Conservation (phyloP, 768 basidiomycete genomes). For the Termitomyces sp. region DNA sequence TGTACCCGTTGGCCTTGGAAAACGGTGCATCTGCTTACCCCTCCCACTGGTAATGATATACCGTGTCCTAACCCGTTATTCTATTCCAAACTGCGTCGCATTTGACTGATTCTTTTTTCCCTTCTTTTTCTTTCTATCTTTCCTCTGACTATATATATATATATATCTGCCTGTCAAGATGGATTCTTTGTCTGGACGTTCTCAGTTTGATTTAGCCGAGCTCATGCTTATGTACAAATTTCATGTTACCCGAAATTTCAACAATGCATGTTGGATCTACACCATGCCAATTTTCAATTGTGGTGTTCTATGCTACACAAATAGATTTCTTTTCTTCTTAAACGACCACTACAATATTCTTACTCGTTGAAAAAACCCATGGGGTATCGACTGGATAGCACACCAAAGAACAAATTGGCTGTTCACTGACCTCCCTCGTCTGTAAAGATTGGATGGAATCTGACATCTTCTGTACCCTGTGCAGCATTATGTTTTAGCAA, state of each 20-base stretch:
- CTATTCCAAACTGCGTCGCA: not conserved
- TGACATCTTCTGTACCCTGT: conserved; percentile 60
- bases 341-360: too few species aligned
- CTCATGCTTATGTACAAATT: not conserved
- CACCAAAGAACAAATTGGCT: conserved; percentile 37
- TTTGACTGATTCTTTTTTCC: conserved; percentile 13
- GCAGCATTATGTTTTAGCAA: conserved; percentile 4
- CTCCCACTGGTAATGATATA: conserved; percentile 5
- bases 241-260: not conserved
- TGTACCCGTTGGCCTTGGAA: conserved; percentile 1
- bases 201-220: conserved; percentile 8
- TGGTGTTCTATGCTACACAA: not conserved
- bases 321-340: not conserved
- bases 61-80: not conserved
- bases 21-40: conserved; percentile 7
- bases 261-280: too few species aligned
- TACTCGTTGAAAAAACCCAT: conserved; percentile 71
- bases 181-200: conserved; percentile 14
- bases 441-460: conserved; percentile 68
- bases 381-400: conserved; percentile 56
- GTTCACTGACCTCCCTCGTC: conserved; percentile 44
- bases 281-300: too few species aligned
- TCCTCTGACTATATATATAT: conserved; percentile 6
- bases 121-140: conserved; percentile 8
- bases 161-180: conserved; percentile 9